Conservation (phyloP, 169 alveolate species). For the Cryptosporidium bovis region DNA sequence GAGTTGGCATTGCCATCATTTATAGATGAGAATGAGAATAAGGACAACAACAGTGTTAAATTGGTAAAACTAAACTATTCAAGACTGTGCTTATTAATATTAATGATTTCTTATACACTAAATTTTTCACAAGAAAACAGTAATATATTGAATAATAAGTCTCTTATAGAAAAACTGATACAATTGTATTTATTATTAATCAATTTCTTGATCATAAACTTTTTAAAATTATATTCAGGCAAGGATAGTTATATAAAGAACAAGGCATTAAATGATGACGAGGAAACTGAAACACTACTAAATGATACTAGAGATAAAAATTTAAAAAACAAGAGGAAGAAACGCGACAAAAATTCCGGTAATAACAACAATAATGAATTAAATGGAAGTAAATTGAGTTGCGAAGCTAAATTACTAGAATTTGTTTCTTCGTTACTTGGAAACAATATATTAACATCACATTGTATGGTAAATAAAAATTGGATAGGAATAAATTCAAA, state of each 20-base stretch:
- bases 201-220: conserved; percentile 38
- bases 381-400: too few species aligned
- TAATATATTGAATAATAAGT: not conserved
- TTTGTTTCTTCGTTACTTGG: conserved; percentile 40
- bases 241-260: not conserved
- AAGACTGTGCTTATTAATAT: conserved; percentile 8
- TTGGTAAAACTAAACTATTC: not conserved
- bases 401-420: not conserved
- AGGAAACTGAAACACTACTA: not conserved
- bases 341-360: not conserved
- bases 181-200: conserved; percentile 23
- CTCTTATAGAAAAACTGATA: conserved; percentile 15
- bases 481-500: conserved; percentile 10
- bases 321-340: not conserved
- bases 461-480: conserved; percentile 3
- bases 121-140: conserved; percentile 2
- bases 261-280: not conserved
- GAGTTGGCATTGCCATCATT: not conserved
- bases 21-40: not conserved
- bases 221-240: conserved; percentile 25
- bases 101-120: conserved; percentile 21
- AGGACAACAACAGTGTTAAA: not conserved
- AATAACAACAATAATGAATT: not conserved
- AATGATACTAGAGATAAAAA: not conserved
- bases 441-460: conserved; percentile 1